These are phyloP conservation scores for Colletotrichum phormii DNA, from an alignment of 2,329 filamentous ascomycete genomes.

Conservation along the genomic window DNA sequence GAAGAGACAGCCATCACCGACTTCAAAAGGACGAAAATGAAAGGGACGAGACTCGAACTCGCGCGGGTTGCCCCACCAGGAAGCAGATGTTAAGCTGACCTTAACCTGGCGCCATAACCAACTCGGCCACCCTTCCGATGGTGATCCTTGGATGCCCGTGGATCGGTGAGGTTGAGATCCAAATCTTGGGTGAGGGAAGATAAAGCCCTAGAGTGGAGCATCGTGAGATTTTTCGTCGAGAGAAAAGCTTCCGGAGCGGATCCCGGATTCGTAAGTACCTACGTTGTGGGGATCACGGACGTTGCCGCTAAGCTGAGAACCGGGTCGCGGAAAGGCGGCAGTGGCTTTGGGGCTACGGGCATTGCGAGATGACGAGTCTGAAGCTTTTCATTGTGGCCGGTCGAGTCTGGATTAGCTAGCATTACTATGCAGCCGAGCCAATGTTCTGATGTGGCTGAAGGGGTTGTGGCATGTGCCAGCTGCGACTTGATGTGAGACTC, in stretches of 20 bases:
- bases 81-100: conserved; percentile 36
- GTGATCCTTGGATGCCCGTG: neutral
- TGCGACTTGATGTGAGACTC: neutral
- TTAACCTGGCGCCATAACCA: conserved; percentile 38
- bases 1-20: neutral
- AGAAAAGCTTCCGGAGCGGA: neutral
- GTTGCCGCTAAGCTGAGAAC: neutral
- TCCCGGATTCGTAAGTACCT: neutral
- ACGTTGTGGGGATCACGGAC: neutral
- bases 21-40: conserved; percentile 16
- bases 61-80: conserved; percentile 37
- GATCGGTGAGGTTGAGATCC: neutral
- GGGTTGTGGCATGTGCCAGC: neutral
- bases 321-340: neutral
- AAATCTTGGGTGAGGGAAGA: accelerated
- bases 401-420: neutral
- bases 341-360: neutral
- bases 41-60: conserved; percentile 37
- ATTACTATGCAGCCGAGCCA: too few species aligned
- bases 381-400: neutral
- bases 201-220: conserved; percentile 10
- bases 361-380: neutral
- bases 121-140: conserved; percentile 36
- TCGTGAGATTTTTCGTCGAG: neutral
- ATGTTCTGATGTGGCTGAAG: neutral